Evolutionary conservation across 2,329 filamentous ascomycete genomes (phyloP), one percentile per base, ranked within the genome.

Genomic region (Phialocephala sp.): DNA sequence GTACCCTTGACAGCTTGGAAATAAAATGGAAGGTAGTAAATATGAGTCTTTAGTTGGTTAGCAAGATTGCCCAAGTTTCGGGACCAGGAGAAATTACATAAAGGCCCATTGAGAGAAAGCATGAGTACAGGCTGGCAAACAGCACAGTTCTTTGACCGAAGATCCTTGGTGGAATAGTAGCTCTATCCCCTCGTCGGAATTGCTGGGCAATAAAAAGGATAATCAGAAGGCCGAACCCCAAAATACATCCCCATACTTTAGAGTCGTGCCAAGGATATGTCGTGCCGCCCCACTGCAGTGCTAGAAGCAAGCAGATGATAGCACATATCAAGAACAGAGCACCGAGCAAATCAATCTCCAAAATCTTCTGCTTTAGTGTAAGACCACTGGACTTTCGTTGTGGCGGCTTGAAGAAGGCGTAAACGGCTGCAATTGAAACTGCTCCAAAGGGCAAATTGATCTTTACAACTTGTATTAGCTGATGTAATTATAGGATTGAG

Each of bases 21-120:
- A 77, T 82, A 85, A 67, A 84, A 77, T 2, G 83, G 83, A 12
- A 84, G 73, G 66, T 82, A 82, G 74, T 84, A 77, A 68, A 91
- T 72, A 0, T 90, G 91, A 5, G 91, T 79, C 68, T 68, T 37
- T 5, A 27, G 27, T 56, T 4, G 61, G 24, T 15, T 67, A 54
- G 59, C 82, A 35, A 92, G 74, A 4, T 2, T 22, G 1, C 14
- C 2, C 37, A 66, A 18, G 15, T 63, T 14, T 66, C 57, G 4
- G 54, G 14, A 20, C 64, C 12, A 50, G 35, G 39, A 20, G 20
- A 69, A 71, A 39, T 61, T 58, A 76, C 66, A 68, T 69, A 77
- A 65, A 66, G 64, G 62, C 67, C 77, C 77, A 72, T 78, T 39
- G 76, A 76, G 69, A 74, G 71, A 68, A 71, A 79, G 62, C 66